These are phyloP conservation scores for Hymenoscyphus infarciens DNA, from an alignment of 2,329 filamentous ascomycete genomes.

Conservation along the genomic window DNA sequence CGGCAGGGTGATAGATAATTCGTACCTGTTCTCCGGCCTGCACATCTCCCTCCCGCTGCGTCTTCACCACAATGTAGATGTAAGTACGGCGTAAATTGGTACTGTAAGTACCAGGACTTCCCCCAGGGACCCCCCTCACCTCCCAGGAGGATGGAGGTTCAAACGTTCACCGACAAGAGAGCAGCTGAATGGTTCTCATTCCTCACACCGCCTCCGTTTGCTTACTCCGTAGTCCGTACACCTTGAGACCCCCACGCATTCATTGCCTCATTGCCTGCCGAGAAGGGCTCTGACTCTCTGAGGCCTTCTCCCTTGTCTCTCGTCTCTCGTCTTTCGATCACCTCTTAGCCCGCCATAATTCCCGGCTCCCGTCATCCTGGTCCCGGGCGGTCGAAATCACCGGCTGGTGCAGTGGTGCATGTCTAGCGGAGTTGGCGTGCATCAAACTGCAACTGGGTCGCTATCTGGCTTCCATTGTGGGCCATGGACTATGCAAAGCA, in stretches of 20 bases:
- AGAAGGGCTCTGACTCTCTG: background rate
- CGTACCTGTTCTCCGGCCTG: background rate
- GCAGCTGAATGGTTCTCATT: background rate
- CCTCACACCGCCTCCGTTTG: conserved; percentile 2
- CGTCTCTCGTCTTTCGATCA: background rate
- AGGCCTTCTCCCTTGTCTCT: background rate
- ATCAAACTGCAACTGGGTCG: conserved; percentile 4
- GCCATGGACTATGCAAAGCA: conserved; percentile 15
- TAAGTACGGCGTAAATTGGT: background rate
- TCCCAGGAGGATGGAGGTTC: background rate
- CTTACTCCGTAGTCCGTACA: background rate
- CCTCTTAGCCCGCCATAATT: background rate
- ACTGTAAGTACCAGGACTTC: background rate
- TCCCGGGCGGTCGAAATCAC: background rate
- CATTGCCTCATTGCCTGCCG: background rate
- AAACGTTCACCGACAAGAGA: background rate
- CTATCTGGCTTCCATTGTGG: conserved; percentile 9
- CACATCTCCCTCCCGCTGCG: background rate
- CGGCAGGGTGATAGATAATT: no score
- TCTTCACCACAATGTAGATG: background rate
- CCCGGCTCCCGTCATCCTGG: background rate
- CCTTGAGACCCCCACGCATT: background rate
- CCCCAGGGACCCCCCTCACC: background rate
- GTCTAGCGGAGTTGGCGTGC: conserved; percentile 5
- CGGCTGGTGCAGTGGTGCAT: background rate